These are phyloP conservation scores for Castanea sativa DNA, from an alignment of 306 rosid genomes.

Conservation along the genomic window DNA sequence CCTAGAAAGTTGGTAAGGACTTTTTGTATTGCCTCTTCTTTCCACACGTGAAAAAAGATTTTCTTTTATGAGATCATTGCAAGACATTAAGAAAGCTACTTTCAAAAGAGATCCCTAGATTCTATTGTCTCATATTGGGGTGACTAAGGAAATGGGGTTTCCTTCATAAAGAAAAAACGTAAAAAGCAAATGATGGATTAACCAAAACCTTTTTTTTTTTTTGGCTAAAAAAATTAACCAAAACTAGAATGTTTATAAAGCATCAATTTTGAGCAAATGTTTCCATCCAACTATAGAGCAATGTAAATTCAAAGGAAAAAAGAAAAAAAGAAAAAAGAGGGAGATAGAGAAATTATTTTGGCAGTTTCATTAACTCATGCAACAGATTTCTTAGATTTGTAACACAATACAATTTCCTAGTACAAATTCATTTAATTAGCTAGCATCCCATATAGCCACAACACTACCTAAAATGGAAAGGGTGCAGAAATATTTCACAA, in stretches of 20 bases:
- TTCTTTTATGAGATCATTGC: slow-evolving; percentile 30
- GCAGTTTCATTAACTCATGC: too few relatives aligned
- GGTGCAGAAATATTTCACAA: too few relatives aligned
- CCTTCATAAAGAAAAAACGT: slow-evolving; percentile 19
- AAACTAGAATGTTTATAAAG: not conserved
- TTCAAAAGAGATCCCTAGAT: slow-evolving; percentile 39
- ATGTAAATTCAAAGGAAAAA: too few relatives aligned
- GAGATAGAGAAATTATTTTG: too few relatives aligned
- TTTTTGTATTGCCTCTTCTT: slow-evolving; percentile 6
- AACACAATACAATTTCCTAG: too few relatives aligned
- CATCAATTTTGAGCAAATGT: not conserved
- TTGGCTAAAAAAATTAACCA: not conserved
- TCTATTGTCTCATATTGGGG: slow-evolving; percentile 34
- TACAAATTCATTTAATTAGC: too few relatives aligned
- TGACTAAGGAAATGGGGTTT: slow-evolving; percentile 32
- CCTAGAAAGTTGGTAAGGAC: slow-evolving; percentile 1
- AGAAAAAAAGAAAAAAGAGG: too few relatives aligned
- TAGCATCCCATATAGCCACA: not conserved
- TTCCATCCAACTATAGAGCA: not conserved
- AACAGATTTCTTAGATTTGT: too few relatives aligned
- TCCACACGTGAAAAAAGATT: slow-evolving; percentile 24
- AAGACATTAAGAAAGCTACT: slow-evolving; percentile 41
- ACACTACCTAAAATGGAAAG: not conserved
- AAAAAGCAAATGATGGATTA: not conserved
- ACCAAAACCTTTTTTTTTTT: not conserved